Conservation (phyloP, 2,329 filamentous ascomycete species). For the Gyromitra esculenta region DNA sequence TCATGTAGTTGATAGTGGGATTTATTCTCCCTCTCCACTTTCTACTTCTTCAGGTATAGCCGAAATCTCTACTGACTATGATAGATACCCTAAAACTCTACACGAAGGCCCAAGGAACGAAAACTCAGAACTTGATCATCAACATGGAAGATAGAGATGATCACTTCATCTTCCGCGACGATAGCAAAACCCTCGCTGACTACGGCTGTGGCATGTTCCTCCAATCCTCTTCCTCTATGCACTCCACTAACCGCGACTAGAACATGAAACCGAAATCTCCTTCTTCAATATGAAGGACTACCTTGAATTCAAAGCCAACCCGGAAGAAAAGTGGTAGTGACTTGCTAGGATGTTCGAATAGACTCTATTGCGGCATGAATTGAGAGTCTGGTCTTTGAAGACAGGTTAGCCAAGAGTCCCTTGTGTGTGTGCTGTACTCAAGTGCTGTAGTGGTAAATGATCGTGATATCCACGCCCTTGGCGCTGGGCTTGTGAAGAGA, state of each 20-base stretch:
- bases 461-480: neutral
- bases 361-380: neutral
- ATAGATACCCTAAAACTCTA: conserved; percentile 58
- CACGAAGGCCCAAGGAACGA: conserved; percentile 58
- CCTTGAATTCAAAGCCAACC: conserved; percentile 56
- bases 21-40: neutral
- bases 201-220: conserved; percentile 56
- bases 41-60: neutral
- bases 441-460: neutral
- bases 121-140: conserved; percentile 58
- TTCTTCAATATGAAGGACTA: conserved; percentile 58
- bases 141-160: conserved; percentile 58
- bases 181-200: conserved; percentile 54
- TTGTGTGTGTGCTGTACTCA: neutral
- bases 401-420: no score
- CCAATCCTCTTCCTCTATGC: no score
- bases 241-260: conserved; percentile 25
- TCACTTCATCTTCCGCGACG: conserved; percentile 56
- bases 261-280: conserved; percentile 58
- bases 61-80: neutral
- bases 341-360: neutral
- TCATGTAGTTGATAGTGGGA: neutral
- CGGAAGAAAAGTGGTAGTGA: conserved; percentile 57
- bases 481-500: neutral
- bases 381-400: no score